Conservation (phyloP, 225 moss, liverwort and hornwort species). For the Rhytidiadelphus loreus region DNA sequence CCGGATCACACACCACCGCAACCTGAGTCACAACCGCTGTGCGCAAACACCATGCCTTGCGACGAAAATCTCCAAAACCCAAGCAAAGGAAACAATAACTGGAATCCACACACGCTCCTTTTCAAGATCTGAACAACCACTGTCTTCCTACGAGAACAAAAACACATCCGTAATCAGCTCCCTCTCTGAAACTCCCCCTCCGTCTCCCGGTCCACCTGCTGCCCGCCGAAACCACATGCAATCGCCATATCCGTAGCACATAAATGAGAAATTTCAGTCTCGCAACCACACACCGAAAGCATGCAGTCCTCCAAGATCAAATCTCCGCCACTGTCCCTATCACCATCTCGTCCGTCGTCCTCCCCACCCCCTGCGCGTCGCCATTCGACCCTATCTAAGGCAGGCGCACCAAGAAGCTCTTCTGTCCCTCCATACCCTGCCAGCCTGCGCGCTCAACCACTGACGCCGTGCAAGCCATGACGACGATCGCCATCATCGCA, state of each 20-base stretch:
- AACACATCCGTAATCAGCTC: background rate
- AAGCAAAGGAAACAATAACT: background rate
- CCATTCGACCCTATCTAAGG: background rate
- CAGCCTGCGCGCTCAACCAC: background rate
- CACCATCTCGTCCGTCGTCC: background rate
- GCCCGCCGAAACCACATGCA: background rate
- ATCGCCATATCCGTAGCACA: constrained; percentile 1
- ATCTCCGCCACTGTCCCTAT: background rate
- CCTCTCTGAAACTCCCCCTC: background rate
- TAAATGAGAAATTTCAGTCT: background rate
- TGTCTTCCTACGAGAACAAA: background rate
- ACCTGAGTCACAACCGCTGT: background rate
- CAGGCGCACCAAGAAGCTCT: background rate
- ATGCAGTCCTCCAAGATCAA: background rate
- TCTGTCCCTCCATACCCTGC: background rate
- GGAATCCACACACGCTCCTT: background rate
- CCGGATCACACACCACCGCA: background rate
- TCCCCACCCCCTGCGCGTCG: background rate
- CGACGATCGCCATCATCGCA: constrained; percentile 3
- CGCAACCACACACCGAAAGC: background rate
- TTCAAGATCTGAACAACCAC: constrained; percentile 6
- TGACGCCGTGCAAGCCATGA: background rate
- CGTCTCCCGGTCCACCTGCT: background rate
- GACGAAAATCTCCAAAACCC: background rate
- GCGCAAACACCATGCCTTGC: background rate